phyloP scores from a whole-genome alignment of 78 protist genomes.

The Salpingoeca rosetta region DNA sequence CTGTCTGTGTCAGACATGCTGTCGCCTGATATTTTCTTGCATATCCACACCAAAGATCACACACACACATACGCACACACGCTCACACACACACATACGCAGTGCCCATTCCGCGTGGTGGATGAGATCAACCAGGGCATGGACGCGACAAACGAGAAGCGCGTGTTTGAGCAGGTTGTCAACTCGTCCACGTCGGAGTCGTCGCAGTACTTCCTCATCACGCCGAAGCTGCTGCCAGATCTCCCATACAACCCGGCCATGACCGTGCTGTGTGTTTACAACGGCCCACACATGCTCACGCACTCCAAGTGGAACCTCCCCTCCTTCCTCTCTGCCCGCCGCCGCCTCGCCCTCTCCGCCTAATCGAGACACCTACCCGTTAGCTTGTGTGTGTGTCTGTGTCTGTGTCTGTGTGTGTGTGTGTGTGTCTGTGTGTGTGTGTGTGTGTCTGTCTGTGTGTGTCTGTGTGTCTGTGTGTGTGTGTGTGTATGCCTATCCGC shows the following conservation, averaged over 20 bases:
- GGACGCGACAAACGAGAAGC: constrained; percentile 78
- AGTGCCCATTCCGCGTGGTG: constrained; percentile 81
- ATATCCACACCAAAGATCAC: too few species aligned
- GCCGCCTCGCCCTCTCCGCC: background rate
- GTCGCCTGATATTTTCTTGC: too few species aligned
- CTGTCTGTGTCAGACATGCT: too few species aligned
- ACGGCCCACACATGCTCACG: constrained; percentile 63
- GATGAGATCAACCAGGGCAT: constrained; percentile 90
- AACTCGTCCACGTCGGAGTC: background rate
- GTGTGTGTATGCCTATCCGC: background rate
- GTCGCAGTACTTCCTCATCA: constrained; percentile 77
- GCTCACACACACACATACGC: too few species aligned
- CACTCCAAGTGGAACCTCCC: constrained; percentile 34
- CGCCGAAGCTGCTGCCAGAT: constrained; percentile 80
- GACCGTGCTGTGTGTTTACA: constrained; percentile 60
- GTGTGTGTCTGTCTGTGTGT: background rate
- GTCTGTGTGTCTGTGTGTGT: background rate
- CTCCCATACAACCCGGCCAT: constrained; percentile 42
- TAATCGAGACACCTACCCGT: background rate
- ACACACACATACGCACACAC: too few species aligned
- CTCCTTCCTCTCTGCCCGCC: background rate
- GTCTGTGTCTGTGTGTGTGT: background rate
- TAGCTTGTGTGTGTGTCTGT: background rate
- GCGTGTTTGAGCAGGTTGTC: constrained; percentile 60
- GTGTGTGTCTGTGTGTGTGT: background rate